phyloP scores from a whole-genome alignment of 176 grass and related monocot genomes.

The Stipa capillata region DNA sequence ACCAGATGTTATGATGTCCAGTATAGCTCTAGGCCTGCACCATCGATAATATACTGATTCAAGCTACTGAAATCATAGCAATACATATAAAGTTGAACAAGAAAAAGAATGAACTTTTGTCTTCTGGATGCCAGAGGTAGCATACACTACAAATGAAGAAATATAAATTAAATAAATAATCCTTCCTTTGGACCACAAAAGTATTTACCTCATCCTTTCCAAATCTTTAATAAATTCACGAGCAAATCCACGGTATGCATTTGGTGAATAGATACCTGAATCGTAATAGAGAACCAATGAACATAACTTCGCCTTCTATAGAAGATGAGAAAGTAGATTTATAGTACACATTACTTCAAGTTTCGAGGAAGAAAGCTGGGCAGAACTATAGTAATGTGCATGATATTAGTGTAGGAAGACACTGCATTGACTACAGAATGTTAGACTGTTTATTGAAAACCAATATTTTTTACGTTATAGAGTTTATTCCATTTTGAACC shows the following conservation, averaged over 20 bases:
- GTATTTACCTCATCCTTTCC: slow-evolving; percentile 71
- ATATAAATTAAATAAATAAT: background rate
- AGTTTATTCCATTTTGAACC: too few species aligned
- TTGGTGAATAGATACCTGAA: slow-evolving; percentile 87
- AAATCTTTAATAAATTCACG: slow-evolving; percentile 97
- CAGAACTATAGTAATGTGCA: too few species aligned
- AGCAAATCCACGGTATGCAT: slow-evolving; percentile 97
- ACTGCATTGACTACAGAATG: background rate
- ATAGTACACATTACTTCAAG: too few species aligned
- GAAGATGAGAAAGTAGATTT: background rate
- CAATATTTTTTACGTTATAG: too few species aligned
- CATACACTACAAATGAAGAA: background rate
- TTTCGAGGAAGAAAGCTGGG: too few species aligned
- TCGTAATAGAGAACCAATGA: background rate
- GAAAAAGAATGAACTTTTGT: too few species aligned
- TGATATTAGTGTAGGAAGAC: too few species aligned
- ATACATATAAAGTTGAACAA: background rate
- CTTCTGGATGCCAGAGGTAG: background rate
- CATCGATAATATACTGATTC: background rate
- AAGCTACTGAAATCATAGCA: background rate
- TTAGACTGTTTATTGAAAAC: background rate
- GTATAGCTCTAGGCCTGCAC: slow-evolving; percentile 78
- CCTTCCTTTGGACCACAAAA: background rate
- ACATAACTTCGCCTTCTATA: background rate
- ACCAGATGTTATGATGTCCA: slow-evolving; percentile 91